Base-by-base conservation (phyloP, 768 basidiomycete genomes). In the Daedalea quercina region DNA sequence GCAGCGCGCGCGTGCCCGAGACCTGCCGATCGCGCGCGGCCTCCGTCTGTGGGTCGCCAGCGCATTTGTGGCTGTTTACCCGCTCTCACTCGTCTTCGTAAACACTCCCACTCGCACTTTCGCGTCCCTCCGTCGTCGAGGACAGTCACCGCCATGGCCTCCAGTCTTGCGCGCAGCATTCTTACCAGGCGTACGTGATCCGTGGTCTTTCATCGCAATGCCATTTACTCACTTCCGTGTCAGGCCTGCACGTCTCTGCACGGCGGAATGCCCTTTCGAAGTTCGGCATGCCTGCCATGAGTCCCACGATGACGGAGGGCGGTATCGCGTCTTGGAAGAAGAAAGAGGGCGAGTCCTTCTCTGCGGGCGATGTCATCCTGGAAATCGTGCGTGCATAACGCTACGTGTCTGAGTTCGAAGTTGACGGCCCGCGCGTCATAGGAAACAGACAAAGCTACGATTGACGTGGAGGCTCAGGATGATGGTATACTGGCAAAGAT, bases 381-480 rank as follows among this genome's bases (percentile, higher is more conserved):
- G 95, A 98, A 72, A 94, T 99, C 63, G 94, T 94, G 58, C 64
- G 84, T 73, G 40, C 52, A n/a, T 37, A 41, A n/a, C 54, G 31
- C 26, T 41, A 23, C 28, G 26, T 42, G 35, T 50, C 35, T 37
- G 43, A 50, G n/a, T n/a, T n/a, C 45, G 44, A 44, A 44, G 17
- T 34, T 46, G 13, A 45, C 22, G 23, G 40, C 54, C 50, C 43
- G 51, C 43, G 53, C 44, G 13, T 60, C 52, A 57, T 53, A 95
- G 93, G 96, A 99, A 86, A 99, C 96, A 50, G 96, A 99, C 85
- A 99, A 99, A 80, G 95, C 96, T 20, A 94, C 94, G 45, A 98
- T 99, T 70, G 96, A 99, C 73, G 95, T 99, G 33, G 96, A 99
- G 73, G 93, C 96, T 9, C 94, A 94, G 74, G 96, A 98, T 41